phyloP scores from a whole-genome alignment of 2,329 filamentous ascomycete genomes.

The Fonsecaea monophora region DNA sequence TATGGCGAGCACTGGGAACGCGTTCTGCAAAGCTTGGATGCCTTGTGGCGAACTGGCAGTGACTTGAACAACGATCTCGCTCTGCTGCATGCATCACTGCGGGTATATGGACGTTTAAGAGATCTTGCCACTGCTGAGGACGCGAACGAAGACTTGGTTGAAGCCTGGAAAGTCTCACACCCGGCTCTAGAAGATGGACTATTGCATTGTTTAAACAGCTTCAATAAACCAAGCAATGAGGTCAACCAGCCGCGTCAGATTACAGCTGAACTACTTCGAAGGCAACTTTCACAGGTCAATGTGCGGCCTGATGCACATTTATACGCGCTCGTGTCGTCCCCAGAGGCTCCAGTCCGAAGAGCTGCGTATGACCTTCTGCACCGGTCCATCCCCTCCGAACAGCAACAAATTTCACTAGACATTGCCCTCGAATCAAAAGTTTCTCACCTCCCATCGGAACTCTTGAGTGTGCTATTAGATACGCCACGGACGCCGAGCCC shows the following conservation, averaged over 20 bases:
- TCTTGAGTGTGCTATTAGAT: conserved; percentile 82
- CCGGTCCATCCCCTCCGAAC: conserved; percentile 74
- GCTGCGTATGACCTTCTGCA: conserved; percentile 83
- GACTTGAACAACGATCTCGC: conserved; percentile 62
- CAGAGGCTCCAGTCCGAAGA: conserved; percentile 76
- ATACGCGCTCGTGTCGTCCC: conserved; percentile 77
- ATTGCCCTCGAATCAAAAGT: conserved; percentile 61
- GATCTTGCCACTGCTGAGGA: conserved; percentile 57
- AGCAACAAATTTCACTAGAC: conserved; percentile 84
- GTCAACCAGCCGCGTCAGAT: conserved; percentile 68
- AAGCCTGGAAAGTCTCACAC: conserved; percentile 71
- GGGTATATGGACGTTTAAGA: conserved; percentile 70
- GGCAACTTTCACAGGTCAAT: conserved; percentile 62
- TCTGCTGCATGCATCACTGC: conserved; percentile 74
- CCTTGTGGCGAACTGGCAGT: conserved; percentile 62
- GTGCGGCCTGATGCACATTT: conserved; percentile 67
- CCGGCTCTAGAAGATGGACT: conserved; percentile 64
- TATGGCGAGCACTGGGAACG: conserved; percentile 89
- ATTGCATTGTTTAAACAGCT: conserved; percentile 58
- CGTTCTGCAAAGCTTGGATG: conserved; percentile 64
- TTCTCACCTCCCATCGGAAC: conserved; percentile 79
- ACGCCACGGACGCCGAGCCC: conserved; percentile 69
- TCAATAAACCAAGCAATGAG: conserved; percentile 60
- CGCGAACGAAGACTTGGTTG: conserved; percentile 80
- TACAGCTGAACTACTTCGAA: conserved; percentile 75